A percentile compares a stretch with the other conserved stretches of the same genome.
Evolutionary conservation across 2,329 filamentous ascomycete species (phyloP).

Genomic region (Fonsecaea pedrosoi): DNA sequence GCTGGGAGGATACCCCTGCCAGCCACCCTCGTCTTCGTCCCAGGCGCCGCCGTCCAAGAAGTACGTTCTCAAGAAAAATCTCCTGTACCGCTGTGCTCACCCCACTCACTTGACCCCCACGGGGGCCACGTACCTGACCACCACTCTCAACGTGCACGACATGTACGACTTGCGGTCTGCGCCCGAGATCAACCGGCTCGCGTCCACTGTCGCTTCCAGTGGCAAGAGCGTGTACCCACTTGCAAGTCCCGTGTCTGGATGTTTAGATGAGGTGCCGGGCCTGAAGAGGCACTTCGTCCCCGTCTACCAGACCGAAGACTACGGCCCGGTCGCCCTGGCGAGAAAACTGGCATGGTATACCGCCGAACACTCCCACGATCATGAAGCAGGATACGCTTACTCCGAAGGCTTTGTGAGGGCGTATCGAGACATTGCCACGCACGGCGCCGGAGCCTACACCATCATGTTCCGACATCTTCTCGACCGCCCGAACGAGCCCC

Average conservation of each 20-base stretch:
- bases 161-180: slow-evolving; percentile 73
- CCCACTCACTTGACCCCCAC: slow-evolving; percentile 63
- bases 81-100: slow-evolving; percentile 73
- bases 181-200: slow-evolving; percentile 44
- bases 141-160: slow-evolving; percentile 64
- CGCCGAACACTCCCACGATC: slow-evolving; percentile 62
- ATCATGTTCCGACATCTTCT: slow-evolving; percentile 67
- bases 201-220: slow-evolving; percentile 43
- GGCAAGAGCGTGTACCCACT: slow-evolving; percentile 36
- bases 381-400: slow-evolving; percentile 30
- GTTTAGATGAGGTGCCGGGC: slow-evolving; percentile 43
- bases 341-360: slow-evolving; percentile 65
- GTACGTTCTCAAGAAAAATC: slow-evolving; percentile 55
- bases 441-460: slow-evolving; percentile 60
- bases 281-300: slow-evolving; percentile 66
- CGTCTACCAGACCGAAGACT: slow-evolving; percentile 70
- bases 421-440: slow-evolving; percentile 71
- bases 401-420: slow-evolving; percentile 67
- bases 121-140: slow-evolving; percentile 59
- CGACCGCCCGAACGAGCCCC: slow-evolving; percentile 7
- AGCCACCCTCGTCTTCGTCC: slow-evolving; percentile 6
- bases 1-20: slow-evolving; percentile 62
- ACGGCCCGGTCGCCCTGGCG: slow-evolving; percentile 66
- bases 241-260: slow-evolving; percentile 29
- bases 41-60: slow-evolving; percentile 15